A percentile compares a stretch with the other conserved stretches of the same genome.
Conservation (phyloP, 73 alveolate genomes). For the Durusdinium trenchii region DNA sequence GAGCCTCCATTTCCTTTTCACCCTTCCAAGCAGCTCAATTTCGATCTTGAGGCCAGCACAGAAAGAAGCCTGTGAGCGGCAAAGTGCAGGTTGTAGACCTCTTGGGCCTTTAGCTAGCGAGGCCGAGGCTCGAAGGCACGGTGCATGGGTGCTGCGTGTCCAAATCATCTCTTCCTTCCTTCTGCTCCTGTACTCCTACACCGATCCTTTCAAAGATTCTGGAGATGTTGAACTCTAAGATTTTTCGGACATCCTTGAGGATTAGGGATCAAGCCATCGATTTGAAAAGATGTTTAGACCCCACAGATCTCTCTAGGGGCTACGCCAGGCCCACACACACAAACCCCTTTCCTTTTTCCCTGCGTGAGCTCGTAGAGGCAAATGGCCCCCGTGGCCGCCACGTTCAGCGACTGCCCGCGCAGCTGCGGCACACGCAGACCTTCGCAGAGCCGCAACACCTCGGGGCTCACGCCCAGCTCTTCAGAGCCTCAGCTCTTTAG, state of each 20-base stretch:
- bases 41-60: not conserved
- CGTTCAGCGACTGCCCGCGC: slow-evolving; percentile 34
- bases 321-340: not conserved
- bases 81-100: not conserved
- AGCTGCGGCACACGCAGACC: slow-evolving; percentile 32
- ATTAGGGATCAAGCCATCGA: not conserved
- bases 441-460: not conserved
- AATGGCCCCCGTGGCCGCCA: slow-evolving; percentile 50
- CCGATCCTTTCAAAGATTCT: not conserved
- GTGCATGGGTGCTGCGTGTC: not conserved
- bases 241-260: not conserved
- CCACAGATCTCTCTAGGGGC: not conserved
- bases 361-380: slow-evolving; percentile 35
- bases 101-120: not conserved
- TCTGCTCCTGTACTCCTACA: not conserved
- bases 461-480: too few species aligned
- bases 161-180: not conserved
- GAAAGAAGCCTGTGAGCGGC: slow-evolving; percentile 9
- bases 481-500: too few species aligned
- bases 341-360: not conserved
- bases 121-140: not conserved
- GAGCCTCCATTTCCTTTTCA: too few species aligned
- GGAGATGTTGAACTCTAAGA: not conserved
- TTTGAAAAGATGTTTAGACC: not conserved
- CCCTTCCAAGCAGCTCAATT: not conserved